Conservation (phyloP, 805 yeast genomes). For the Starmerella asiatica region DNA sequence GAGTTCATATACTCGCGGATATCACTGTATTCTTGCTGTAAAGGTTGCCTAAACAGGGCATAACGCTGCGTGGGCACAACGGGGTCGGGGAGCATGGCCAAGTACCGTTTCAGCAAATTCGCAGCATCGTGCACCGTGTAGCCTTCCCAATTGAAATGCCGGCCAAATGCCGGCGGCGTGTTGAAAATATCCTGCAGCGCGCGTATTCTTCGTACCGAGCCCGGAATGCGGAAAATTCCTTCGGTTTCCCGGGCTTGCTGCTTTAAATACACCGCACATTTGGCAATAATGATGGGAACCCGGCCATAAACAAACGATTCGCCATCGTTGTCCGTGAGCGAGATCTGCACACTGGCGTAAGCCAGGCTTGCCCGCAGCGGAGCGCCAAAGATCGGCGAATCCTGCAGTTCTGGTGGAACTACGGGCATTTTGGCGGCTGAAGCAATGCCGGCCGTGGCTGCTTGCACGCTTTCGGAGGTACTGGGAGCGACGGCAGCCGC, state of each 20-base stretch:
- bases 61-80: conserved; percentile 67
- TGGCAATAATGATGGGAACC: conserved; percentile 89
- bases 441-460: background rate
- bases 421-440: background rate
- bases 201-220: conserved; percentile 75
- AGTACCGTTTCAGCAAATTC: conserved; percentile 67
- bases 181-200: conserved; percentile 75
- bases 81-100: conserved; percentile 85
- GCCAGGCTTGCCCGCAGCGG: conserved; percentile 55
- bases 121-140: conserved; percentile 96
- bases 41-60: conserved; percentile 65
- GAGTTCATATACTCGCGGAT: background rate
- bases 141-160: conserved; percentile 79
- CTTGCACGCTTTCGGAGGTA: background rate
- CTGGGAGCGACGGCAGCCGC: conserved; percentile 27
- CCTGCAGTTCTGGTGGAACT: background rate
- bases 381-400: conserved; percentile 57
- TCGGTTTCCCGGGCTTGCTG: conserved; percentile 57
- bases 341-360: conserved; percentile 65
- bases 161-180: conserved; percentile 79
- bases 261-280: conserved; percentile 79
- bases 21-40: conserved; percentile 35
- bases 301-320: conserved; percentile 68
- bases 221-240: conserved; percentile 89
- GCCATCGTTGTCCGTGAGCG: conserved; percentile 42